Evolutionary conservation across 208 protist species (phyloP).

Genomic region (Novymonas esmeraldas): DNA sequence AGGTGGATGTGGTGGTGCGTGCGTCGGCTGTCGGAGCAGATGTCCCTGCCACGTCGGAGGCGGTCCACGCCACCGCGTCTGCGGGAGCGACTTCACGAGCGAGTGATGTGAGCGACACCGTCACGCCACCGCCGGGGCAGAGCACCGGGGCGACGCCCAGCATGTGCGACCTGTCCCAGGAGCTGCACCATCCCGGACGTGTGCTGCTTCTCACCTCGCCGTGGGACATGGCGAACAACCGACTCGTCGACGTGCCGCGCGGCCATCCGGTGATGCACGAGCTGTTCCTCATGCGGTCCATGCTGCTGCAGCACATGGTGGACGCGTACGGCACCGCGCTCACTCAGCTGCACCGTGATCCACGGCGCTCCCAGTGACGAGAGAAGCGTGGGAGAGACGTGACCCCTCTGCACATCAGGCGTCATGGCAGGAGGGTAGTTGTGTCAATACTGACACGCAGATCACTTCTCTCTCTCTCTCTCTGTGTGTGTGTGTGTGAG

Average conservation of each 20-base stretch:
- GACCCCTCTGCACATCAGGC: no score
- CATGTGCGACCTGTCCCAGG: conserved; percentile 38
- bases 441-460: no score
- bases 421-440: no score
- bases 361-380: neutral
- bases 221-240: conserved; percentile 38
- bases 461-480: no score
- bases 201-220: conserved; percentile 59
- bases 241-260: conserved; percentile 59
- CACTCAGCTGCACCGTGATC: neutral
- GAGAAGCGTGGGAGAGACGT: neutral
- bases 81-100: no score
- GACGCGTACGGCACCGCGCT: conserved; percentile 46
- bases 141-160: neutral
- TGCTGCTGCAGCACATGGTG: conserved; percentile 54
- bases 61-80: no score
- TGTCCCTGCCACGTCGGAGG: neutral
- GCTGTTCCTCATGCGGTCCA: conserved; percentile 50
- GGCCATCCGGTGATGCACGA: conserved; percentile 61
- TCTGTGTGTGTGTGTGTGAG: no score
- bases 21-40: neutral
- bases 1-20: conserved; percentile 15
- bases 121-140: no score
- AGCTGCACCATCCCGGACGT: conserved; percentile 65
- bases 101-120: no score